Evolutionary conservation across 768 basidiomycete genomes (phyloP).

Genomic region (Russula emetica): DNA sequence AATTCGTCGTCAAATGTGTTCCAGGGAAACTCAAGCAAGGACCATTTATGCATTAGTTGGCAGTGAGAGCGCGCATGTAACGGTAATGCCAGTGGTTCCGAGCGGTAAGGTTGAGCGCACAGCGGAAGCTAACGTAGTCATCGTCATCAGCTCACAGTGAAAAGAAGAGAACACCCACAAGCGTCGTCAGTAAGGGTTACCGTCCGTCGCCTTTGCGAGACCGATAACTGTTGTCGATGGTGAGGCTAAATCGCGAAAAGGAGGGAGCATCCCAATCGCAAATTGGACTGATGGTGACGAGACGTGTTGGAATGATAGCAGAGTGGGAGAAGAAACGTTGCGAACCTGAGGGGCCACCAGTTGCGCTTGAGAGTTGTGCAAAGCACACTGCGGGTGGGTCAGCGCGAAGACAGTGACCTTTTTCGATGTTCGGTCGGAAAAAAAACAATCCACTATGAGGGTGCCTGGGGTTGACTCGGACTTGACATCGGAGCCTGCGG

Average conservation of each 20-base stretch:
- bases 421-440: constrained; percentile 34
- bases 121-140: background rate
- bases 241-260: background rate
- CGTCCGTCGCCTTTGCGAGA: background rate
- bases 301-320: background rate
- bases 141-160: background rate
- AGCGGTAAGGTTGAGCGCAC: background rate
- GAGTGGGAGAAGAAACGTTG: background rate
- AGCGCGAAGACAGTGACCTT: constrained; percentile 42
- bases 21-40: background rate
- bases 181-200: background rate
- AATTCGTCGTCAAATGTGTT: background rate
- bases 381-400: constrained; percentile 42
- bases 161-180: background rate
- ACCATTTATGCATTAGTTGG: constrained; percentile 2
- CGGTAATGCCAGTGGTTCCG: background rate
- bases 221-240: background rate
- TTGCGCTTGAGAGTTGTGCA: constrained; percentile 43
- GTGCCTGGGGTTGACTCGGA: constrained; percentile 33
- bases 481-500: constrained; percentile 44
- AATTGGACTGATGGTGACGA: background rate
- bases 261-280: background rate
- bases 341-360: constrained; percentile 36
- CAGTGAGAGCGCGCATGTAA: constrained; percentile 6
- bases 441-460: constrained; percentile 39